phyloP scores from a whole-genome alignment of 805 yeast genomes.

The Pachysolen tannophilus region DNA sequence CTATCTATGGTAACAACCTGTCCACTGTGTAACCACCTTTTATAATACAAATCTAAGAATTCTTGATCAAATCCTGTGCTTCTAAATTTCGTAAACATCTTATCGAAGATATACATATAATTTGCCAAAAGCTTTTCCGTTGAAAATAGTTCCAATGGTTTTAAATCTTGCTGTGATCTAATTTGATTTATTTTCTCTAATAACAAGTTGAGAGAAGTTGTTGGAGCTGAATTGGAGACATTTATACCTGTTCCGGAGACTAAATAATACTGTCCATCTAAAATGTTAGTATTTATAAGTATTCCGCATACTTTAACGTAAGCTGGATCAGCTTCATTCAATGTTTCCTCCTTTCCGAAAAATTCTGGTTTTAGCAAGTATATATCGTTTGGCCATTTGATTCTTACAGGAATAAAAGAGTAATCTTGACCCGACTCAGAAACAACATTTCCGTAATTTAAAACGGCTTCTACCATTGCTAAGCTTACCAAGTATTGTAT shows the following conservation, averaged over 20 bases:
- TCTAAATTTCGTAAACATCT: slow-evolving; percentile 50
- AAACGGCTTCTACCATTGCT: slow-evolving; percentile 74
- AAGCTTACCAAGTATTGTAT: slow-evolving; percentile 79
- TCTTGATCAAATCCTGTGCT: slow-evolving; percentile 62
- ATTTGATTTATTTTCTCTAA: slow-evolving; percentile 51
- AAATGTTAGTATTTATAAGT: slow-evolving; percentile 68
- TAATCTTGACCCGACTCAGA: slow-evolving; percentile 24
- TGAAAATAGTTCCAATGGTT: slow-evolving; percentile 16
- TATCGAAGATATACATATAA: slow-evolving; percentile 57
- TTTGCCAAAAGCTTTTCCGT: slow-evolving; percentile 56
- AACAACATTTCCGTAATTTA: slow-evolving; percentile 35
- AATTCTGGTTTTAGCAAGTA: slow-evolving; percentile 66
- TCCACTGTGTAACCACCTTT: slow-evolving; percentile 76
- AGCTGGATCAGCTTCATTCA: slow-evolving; percentile 42
- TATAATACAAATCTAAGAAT: slow-evolving; percentile 59
- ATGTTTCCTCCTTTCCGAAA: slow-evolving; percentile 24
- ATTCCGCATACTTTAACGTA: slow-evolving; percentile 80
- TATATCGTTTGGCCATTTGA: slow-evolving; percentile 97
- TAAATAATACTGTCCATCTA: slow-evolving; percentile 51
- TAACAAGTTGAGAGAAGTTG: slow-evolving; percentile 76
- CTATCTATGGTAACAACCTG: slow-evolving; percentile 65
- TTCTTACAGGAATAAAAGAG: slow-evolving; percentile 65
- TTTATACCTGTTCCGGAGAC: slow-evolving; percentile 87
- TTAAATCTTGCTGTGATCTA: slow-evolving; percentile 32
- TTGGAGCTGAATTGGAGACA: slow-evolving; percentile 79